Percentiles rank a stretch among this genome's conserved stretches.
phyloP scores from a whole-genome alignment of 2,329 filamentous ascomycete genomes.

The Ophiocordyceps camponoti-saundersi region DNA sequence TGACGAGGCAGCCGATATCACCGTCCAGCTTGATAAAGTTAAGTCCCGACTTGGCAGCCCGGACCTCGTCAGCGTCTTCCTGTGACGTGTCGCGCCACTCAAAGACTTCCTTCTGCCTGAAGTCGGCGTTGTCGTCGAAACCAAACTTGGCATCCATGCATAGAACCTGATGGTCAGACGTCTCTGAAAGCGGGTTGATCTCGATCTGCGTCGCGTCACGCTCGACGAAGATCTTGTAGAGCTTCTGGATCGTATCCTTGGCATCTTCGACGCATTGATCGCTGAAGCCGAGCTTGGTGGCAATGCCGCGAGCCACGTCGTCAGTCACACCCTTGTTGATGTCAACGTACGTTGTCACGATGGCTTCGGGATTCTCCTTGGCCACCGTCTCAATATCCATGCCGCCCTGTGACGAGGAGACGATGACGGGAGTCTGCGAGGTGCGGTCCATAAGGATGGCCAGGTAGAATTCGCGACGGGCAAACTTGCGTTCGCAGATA shows the following conservation, averaged over 20 bases:
- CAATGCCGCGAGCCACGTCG: conserved; percentile 80
- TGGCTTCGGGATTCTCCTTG: conserved; percentile 93
- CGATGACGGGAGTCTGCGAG: conserved; percentile 82
- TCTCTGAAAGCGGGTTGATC: conserved; percentile 98
- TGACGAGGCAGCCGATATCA: conserved; percentile 97
- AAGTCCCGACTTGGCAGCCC: conserved; percentile 81
- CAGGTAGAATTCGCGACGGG: conserved; percentile 96
- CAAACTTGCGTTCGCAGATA: conserved; percentile 99
- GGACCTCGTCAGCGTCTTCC: conserved; percentile 95
- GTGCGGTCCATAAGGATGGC: conserved; percentile 96
- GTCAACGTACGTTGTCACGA: conserved; percentile 83
- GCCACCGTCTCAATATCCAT: conserved; percentile 99
- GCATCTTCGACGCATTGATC: conserved; percentile 94
- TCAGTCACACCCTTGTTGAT: conserved; percentile 93
- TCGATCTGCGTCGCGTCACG: conserved; percentile 98
- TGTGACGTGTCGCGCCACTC: conserved; percentile 84
- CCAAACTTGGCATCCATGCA: conserved; percentile 99
- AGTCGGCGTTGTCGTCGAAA: conserved; percentile 98
- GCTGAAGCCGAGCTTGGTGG: conserved; percentile 86
- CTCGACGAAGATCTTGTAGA: conserved; percentile 97
- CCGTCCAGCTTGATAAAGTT: conserved; percentile 99
- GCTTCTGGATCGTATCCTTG: conserved; percentile 92
- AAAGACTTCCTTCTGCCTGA: conserved; percentile 94
- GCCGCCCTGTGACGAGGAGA: conserved; percentile 93
- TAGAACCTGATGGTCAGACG: conserved; percentile 91